Evolutionary conservation across 495 filamentous ascomycete species (phyloP).

Genomic region (Neurospora intermedia): DNA sequence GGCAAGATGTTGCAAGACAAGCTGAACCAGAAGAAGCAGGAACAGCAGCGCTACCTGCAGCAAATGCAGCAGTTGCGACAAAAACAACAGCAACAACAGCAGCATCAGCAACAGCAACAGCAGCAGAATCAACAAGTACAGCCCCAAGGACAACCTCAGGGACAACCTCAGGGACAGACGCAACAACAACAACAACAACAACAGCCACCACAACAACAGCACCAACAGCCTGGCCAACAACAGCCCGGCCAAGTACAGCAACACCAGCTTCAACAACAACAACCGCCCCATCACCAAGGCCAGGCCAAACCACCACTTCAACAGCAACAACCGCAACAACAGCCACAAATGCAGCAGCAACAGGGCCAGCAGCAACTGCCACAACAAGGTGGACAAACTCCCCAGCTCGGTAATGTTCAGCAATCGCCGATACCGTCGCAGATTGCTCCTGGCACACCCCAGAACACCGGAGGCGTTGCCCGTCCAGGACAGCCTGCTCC

Average conservation of each 20-base stretch:
- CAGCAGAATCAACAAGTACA: constrained; percentile 16
- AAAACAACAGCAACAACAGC: neutral
- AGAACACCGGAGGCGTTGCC: neutral
- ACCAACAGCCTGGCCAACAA: neutral
- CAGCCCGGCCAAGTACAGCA: constrained; percentile 14
- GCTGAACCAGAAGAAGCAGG: constrained; percentile 23
- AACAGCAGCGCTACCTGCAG: constrained; percentile 15
- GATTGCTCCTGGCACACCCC: neutral
- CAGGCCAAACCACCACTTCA: constrained; percentile 7
- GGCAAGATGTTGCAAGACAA: constrained; percentile 52
- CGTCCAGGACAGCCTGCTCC: constrained; percentile 1
- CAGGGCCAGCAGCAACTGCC: constrained; percentile 5
- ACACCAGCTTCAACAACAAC: constrained; percentile 15
- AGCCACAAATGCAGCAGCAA: constrained; percentile 6
- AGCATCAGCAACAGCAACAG: constrained; percentile 7
- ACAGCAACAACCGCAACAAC: constrained; percentile 7
- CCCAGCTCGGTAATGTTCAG: neutral
- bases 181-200: neutral
- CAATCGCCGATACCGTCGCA: neutral
- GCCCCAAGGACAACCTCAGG: constrained; percentile 9
- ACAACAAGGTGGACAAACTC: constrained; percentile 2
- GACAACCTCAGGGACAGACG: constrained; percentile 4
- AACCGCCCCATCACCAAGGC: constrained; percentile 2
- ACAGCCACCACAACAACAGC: neutral
- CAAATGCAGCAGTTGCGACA: neutral